Percentiles rank a stretch among this genome's conserved stretches.
These are phyloP conservation scores for Gastrolobium bilobum DNA, from an alignment of 306 rosid genomes.

Conservation along the genomic window DNA sequence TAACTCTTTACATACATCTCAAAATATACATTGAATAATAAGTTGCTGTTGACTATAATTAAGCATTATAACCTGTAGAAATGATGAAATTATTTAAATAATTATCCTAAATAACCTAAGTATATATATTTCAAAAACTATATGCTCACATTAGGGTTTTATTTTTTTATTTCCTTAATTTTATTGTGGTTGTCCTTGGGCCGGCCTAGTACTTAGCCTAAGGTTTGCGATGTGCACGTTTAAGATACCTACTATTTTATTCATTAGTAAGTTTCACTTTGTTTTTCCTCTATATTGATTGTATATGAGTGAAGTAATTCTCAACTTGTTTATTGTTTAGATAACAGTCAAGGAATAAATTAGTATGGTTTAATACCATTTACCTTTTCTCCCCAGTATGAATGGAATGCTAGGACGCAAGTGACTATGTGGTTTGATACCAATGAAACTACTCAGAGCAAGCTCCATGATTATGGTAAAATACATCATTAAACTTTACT, in stretches of 20 bases:
- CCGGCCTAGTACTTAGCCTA: neutral
- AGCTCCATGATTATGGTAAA: conserved; percentile 94
- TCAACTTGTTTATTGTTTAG: conserved; percentile 11
- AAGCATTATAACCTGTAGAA: neutral
- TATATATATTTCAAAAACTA: neutral
- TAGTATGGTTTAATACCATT: conserved; percentile 16
- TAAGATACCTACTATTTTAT: neutral
- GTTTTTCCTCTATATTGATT: neutral
- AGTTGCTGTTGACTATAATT: neutral
- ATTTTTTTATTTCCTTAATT: neutral
- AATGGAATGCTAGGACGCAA: conserved; percentile 98
- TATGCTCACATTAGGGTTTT: neutral
- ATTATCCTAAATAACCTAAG: neutral
- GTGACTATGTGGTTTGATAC: conserved; percentile 96
- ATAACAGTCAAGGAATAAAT: conserved; percentile 4
- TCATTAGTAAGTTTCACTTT: neutral
- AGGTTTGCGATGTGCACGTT: neutral
- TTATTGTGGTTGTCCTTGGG: neutral
- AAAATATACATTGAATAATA: neutral
- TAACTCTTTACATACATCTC: neutral
- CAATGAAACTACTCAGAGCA: conserved; percentile 76
- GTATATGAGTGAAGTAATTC: neutral
- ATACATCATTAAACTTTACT: neutral
- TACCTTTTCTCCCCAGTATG: conserved; percentile 66
- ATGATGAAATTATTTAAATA: neutral